Evolutionary conservation across 1,139 yeast species (phyloP), one percentile per base, ranked within the genome.

Genomic region (Candida gigantensis): DNA sequence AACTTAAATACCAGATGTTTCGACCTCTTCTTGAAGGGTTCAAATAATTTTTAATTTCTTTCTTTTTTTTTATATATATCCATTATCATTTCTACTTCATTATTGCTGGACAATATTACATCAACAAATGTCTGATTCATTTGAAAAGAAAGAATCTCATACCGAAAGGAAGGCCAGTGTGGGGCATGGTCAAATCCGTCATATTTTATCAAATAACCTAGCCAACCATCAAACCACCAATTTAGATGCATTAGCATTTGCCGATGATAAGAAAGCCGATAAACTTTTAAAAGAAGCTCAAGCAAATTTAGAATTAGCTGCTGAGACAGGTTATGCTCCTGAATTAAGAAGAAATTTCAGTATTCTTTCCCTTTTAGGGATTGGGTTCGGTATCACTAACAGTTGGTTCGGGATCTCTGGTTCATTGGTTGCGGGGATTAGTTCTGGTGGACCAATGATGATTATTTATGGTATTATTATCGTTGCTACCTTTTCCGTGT

Each of bases 391-490:
- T 21, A 53, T 79, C 35, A 78, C 84, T 26, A 77, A 77, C 57
- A 75, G 81, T 7, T 77, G 83, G 83, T 74, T 78, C 43, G 85
- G 86, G 42, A 77, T 79, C 6, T 25, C 30, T 17, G 43, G 40
- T 12, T 28, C 29, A 19, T 32, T 32, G 10, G 28, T 77, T 37
- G 75, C 84, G 11, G 83, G 83, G 49, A 78, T 80, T 39, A 63
- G 68, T 39, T 75, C 83, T 24, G 85, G 85, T 44, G 87, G 87
- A 16, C 86, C 87, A 10, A 63, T 80, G 68, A 58, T 79, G 63
- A 75, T 81, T 44, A 74, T 80, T 11, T 81, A 80, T 49, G 87
- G 87, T 47, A 79, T 81, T 46, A 61, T 81, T 17, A 79, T 81
- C 46, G 70, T 81, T 38, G 79, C 86, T 0, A 58, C 57, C 40